A percentile compares a stretch with the other conserved stretches of the same genome.
These are phyloP conservation scores for Starmerella gropengiesseri DNA, from an alignment of 805 yeast genomes.

Conservation along the genomic window DNA sequence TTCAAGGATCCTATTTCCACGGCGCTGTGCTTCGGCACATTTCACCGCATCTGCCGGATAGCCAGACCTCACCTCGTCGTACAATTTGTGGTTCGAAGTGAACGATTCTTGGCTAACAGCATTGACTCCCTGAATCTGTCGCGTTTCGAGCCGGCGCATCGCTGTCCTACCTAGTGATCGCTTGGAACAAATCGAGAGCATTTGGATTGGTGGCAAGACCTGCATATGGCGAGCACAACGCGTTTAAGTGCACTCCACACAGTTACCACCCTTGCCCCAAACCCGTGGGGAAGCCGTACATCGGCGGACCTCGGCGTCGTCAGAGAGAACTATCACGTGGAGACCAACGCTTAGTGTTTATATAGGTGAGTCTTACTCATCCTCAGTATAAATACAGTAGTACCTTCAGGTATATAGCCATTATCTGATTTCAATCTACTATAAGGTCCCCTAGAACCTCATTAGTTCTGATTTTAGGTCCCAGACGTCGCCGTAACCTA, in stretches of 20 bases:
- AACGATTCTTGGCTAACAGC: conserved; percentile 39
- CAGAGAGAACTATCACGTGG: not conserved
- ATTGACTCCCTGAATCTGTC: too few relatives aligned
- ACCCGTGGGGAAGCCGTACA: not conserved
- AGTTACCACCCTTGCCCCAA: not conserved
- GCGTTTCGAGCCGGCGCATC: too few relatives aligned
- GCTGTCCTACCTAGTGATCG: not conserved
- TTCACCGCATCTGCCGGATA: conserved; percentile 37
- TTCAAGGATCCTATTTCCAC: conserved; percentile 34
- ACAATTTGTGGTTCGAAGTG: conserved; percentile 41
- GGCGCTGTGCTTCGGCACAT: conserved; percentile 31
- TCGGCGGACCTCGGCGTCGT: not conserved
- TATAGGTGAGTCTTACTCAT: too few relatives aligned
- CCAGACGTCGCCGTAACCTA: too few relatives aligned
- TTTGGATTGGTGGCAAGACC: not conserved
- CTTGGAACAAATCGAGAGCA: not conserved
- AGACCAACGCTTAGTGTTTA: too few relatives aligned
- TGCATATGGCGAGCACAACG: too few relatives aligned
- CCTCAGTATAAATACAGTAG: too few relatives aligned
- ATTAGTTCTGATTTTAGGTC: too few relatives aligned
- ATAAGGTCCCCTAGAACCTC: too few relatives aligned
- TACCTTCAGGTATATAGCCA: too few relatives aligned
- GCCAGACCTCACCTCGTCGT: conserved; percentile 44
- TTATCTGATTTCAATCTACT: too few relatives aligned
- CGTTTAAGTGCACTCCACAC: too few relatives aligned